Evolutionary conservation across 768 basidiomycete genomes (phyloP).

Genomic region (Mycena galopus): DNA sequence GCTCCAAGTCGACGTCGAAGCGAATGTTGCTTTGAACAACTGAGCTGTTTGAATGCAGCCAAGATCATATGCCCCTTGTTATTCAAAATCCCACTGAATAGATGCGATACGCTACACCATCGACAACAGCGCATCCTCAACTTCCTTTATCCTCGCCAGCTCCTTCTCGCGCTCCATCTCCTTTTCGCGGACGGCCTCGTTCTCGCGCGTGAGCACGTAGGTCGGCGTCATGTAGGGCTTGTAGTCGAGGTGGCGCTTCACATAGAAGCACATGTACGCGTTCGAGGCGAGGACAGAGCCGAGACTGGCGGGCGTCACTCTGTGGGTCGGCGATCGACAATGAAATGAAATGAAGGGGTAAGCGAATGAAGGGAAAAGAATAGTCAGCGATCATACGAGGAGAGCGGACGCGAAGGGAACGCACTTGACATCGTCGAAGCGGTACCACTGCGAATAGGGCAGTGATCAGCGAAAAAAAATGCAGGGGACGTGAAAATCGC

Average conservation of each 20-base stretch:
- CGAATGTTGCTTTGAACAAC: too few relatives aligned
- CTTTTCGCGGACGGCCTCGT: constrained; percentile 67
- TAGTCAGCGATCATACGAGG: background rate
- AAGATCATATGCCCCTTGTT: too few relatives aligned
- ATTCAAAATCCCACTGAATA: too few relatives aligned
- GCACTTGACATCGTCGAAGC: constrained; percentile 95
- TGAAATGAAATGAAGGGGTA: too few relatives aligned
- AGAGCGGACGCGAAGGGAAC: background rate
- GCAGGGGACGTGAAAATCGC: constrained; percentile 39
- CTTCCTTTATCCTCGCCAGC: constrained; percentile 18
- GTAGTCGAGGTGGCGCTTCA: constrained; percentile 90
- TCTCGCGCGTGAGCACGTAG: constrained; percentile 75
- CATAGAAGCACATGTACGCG: constrained; percentile 97
- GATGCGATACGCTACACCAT: constrained; percentile 6
- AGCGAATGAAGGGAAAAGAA: background rate
- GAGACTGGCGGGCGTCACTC: constrained; percentile 80
- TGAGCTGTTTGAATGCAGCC: too few relatives aligned
- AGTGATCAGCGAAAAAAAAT: background rate
- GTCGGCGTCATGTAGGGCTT: constrained; percentile 77
- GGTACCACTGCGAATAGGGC: constrained; percentile 77
- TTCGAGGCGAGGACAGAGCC: constrained; percentile 76
- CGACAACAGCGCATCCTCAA: constrained; percentile 26
- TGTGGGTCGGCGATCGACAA: constrained; percentile 40
- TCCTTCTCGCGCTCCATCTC: constrained; percentile 45
- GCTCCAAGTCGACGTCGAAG: background rate